A percentile compares a stretch with the other conserved stretches of the same genome.
phyloP scores from a whole-genome alignment of 148 eudicot species.

The Rheum nobile region DNA sequence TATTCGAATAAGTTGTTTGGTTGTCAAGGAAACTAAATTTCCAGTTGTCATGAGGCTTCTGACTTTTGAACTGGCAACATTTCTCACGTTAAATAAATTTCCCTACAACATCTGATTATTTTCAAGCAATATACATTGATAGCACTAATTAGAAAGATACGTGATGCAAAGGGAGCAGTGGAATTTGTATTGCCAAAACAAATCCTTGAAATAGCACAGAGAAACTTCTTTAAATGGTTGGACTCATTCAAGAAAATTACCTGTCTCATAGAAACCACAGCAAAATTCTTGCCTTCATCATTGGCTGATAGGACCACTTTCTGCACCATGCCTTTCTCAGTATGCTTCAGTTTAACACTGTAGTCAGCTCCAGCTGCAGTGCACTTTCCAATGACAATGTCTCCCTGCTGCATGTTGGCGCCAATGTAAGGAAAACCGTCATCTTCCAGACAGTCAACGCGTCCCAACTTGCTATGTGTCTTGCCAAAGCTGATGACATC shows the following conservation, averaged over 20 bases:
- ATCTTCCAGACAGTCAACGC: constrained; percentile 87
- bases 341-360: constrained; percentile 81
- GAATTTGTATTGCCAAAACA: neutral
- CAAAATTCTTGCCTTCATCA: constrained; percentile 92
- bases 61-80: no score
- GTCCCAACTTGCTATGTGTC: constrained; percentile 72
- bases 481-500: constrained; percentile 70
- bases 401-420: constrained; percentile 80
- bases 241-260: constrained; percentile 18
- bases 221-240: neutral
- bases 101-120: neutral
- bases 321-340: constrained; percentile 96
- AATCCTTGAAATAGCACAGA: neutral
- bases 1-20: neutral
- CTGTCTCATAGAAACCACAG: constrained; percentile 92
- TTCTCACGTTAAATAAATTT: neutral
- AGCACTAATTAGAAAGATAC: neutral
- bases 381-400: constrained; percentile 72
- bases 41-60: no score
- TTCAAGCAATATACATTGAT: neutral
- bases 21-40: no score
- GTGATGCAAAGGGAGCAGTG: neutral
- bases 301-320: constrained; percentile 83
- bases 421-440: constrained; percentile 90
- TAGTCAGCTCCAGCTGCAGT: constrained; percentile 79